A percentile compares a stretch with the other conserved stretches of the same genome.
These are phyloP conservation scores for Colletotrichum somersetense DNA, from an alignment of 2,329 filamentous ascomycete species.

Conservation along the genomic window DNA sequence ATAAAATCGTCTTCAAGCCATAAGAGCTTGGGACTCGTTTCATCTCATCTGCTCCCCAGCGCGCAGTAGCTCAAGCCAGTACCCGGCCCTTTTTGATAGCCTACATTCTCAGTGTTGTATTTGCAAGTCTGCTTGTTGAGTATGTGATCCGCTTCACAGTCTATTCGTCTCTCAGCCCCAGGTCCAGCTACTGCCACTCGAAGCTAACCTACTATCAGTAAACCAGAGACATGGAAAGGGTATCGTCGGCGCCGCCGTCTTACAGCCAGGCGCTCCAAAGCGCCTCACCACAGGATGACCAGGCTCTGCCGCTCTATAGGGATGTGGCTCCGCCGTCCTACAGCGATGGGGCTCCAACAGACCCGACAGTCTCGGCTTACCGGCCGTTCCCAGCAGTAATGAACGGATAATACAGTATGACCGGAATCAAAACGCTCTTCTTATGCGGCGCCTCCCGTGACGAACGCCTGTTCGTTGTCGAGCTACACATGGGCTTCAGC, in stretches of 20 bases:
- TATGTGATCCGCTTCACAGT: too few species aligned
- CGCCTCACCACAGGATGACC: not conserved
- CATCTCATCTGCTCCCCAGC: too few species aligned
- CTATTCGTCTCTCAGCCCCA: too few species aligned
- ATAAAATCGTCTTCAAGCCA: too few species aligned
- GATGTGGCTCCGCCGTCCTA: not conserved
- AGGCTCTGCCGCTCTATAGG: not conserved
- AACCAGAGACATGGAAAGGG: not conserved
- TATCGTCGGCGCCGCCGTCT: not conserved
- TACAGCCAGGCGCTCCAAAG: not conserved
- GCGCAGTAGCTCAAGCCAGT: too few species aligned
- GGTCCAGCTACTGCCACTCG: not conserved
- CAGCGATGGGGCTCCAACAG: not conserved
- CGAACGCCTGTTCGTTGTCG: not conserved
- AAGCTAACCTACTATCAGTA: too few species aligned
- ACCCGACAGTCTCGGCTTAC: not conserved
- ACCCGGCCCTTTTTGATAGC: too few species aligned
- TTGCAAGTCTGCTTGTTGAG: too few species aligned
- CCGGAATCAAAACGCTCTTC: not conserved
- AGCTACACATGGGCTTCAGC: not conserved
- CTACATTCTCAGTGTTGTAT: too few species aligned
- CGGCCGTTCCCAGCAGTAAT: not conserved
- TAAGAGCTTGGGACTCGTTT: too few species aligned
- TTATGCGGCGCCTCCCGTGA: too few species aligned
- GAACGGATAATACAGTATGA: not conserved